These are phyloP conservation scores for Astrephomene gubernaculifera DNA, from an alignment of 139 green algal genomes.

Conservation along the genomic window DNA sequence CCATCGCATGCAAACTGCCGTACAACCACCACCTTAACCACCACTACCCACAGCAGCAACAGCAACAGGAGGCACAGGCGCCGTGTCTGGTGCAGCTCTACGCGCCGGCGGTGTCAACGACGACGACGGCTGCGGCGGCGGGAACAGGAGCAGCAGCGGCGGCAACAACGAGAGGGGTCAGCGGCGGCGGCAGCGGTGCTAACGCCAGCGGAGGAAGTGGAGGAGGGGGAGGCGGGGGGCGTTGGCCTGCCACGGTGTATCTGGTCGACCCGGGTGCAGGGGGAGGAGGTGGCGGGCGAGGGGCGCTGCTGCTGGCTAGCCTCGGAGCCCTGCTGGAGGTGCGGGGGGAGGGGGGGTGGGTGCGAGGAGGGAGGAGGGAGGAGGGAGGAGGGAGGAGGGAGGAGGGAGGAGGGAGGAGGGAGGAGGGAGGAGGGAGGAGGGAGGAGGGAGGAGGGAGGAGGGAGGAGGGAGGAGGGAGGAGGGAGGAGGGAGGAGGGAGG, in stretches of 20 bases:
- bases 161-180: neutral
- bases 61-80: neutral
- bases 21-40: neutral
- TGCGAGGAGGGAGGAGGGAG: neutral
- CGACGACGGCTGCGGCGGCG: too few relatives aligned
- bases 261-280: constrained; percentile 6
- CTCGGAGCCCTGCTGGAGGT: constrained; percentile 26
- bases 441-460: neutral
- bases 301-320: constrained; percentile 11
- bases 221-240: neutral
- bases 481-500: too few relatives aligned
- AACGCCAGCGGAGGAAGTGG: neutral
- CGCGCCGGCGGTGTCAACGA: constrained; percentile 2
- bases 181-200: neutral
- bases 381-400: neutral
- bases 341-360: neutral
- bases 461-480: too few relatives aligned
- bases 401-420: neutral
- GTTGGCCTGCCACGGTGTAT: constrained; percentile 24
- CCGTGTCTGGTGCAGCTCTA: constrained; percentile 19
- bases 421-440: neutral
- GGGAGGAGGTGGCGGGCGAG: neutral
- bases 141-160: neutral
- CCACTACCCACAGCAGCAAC: neutral
- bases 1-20: neutral